These are phyloP conservation scores for Aspergillus quadricinctus DNA, from an alignment of 2,329 filamentous ascomycete genomes.

Conservation along the genomic window DNA sequence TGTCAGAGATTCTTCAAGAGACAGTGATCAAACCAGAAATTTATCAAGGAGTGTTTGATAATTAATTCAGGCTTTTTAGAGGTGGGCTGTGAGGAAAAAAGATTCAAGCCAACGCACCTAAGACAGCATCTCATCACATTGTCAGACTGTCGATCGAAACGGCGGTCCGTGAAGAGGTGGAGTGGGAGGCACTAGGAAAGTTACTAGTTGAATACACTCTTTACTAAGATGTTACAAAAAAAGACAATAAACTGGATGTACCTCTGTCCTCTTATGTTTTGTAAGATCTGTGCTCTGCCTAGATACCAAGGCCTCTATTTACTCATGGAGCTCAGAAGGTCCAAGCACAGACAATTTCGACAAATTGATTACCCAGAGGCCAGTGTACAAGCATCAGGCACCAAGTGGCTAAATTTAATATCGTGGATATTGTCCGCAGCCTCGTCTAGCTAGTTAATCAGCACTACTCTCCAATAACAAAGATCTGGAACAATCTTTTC, in stretches of 20 bases:
- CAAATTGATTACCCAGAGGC: not conserved
- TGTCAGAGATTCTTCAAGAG: not conserved
- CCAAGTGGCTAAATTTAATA: not conserved
- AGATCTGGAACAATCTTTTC: not conserved
- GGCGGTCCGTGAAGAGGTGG: slow-evolving; percentile 6
- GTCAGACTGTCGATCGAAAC: slow-evolving; percentile 15
- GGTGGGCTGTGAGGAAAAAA: not conserved
- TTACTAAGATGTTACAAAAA: too few relatives aligned
- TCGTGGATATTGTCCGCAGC: not conserved
- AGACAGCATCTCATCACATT: slow-evolving; percentile 11
- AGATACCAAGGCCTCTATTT: not conserved
- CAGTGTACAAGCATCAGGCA: not conserved
- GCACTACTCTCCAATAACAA: not conserved
- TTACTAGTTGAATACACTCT: not conserved
- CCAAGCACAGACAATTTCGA: not conserved
- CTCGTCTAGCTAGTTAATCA: not conserved
- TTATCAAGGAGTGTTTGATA: not conserved
- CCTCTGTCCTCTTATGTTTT: not conserved
- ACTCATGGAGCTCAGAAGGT: not conserved
- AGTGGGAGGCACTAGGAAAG: not conserved
- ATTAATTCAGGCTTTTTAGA: not conserved
- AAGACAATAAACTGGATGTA: not conserved
- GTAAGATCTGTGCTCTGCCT: too few relatives aligned
- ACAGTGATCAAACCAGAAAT: not conserved
- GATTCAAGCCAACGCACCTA: not conserved